Evolutionary conservation across 148 eudicot genomes (phyloP), one percentile per base, ranked within the genome.

Genomic region (Camellia sinensis): DNA sequence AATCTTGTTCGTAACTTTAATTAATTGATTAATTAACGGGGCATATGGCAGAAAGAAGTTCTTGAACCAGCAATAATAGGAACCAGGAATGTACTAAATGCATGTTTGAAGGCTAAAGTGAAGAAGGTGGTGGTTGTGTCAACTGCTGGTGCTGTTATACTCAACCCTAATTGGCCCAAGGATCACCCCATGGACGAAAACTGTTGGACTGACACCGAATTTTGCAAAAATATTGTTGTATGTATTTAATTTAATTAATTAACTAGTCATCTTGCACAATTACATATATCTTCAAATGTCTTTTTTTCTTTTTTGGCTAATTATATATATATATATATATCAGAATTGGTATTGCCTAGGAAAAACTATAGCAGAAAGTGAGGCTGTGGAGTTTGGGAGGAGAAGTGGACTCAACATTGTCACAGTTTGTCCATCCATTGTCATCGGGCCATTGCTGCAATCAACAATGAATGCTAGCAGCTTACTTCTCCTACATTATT

Each of bases 121-220:
- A 86, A 83, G 71, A 87, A 90, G 80, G 79, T 72, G 19, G 88
- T 90, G 75, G 73, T 62, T 62, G 87, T 90, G 50, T 88, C 91
- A 13, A 86, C 92, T 40, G 63, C 76, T 62, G 75, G 74, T 82
- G 88, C 91, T 45, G 83, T 90, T 84, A 0, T 3, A 81, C 37
- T 81, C 82, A 86, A 88, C 59, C 92, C 89, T n/a, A 76, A 80
- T 68, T 90, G 92, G 92, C 89, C 91, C 50, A 66, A 81, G 78
- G 82, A 75, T 80, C 81, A 82, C 78, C 80, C 79, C 70, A 87
- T 83, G 88, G 88, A 90, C 46, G 92, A 90, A 82, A 75, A n/a
- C 48, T 86, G 89, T 84, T 90, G 92, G 91, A 86, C 88, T 15
- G 92, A 88, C 67, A 15, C 8, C 11, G 88, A 90, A 61, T 78